phyloP scores from a whole-genome alignment of 1,139 yeast species.

The Taphrina flavorubra region DNA sequence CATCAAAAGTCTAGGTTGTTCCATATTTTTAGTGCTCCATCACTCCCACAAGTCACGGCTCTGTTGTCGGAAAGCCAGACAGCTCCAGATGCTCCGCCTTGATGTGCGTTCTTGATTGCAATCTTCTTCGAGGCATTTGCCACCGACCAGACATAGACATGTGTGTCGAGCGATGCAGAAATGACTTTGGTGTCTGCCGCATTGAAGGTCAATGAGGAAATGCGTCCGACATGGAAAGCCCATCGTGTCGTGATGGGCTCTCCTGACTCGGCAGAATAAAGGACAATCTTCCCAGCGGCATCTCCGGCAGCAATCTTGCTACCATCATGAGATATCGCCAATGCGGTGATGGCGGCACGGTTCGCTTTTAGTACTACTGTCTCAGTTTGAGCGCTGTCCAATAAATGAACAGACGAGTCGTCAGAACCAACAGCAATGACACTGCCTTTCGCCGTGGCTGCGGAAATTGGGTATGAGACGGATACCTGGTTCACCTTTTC shows the following conservation, averaged over 20 bases:
- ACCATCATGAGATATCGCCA: slow-evolving; percentile 75
- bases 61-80: slow-evolving; percentile 64
- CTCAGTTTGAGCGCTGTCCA: slow-evolving; percentile 28
- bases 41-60: slow-evolving; percentile 76
- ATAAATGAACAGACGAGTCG: slow-evolving; percentile 36
- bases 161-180: slow-evolving; percentile 84
- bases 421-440: slow-evolving; percentile 42
- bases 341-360: slow-evolving; percentile 62
- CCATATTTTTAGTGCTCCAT: slow-evolving; percentile 84
- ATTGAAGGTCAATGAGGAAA: slow-evolving; percentile 80
- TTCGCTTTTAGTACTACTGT: slow-evolving; percentile 15
- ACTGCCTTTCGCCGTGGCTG: slow-evolving; percentile 52
- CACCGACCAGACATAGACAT: slow-evolving; percentile 78
- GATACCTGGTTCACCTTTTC: slow-evolving; percentile 45
- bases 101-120: slow-evolving; percentile 80
- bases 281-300: slow-evolving; percentile 73
- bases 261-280: slow-evolving; percentile 64
- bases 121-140: slow-evolving; percentile 76
- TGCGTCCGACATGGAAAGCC: slow-evolving; percentile 90
- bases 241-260: slow-evolving; percentile 81
- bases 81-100: slow-evolving; percentile 79
- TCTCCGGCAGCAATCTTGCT: slow-evolving; percentile 83
- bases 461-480: slow-evolving; percentile 47
- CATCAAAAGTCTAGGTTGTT: slow-evolving; percentile 45
- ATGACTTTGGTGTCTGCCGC: slow-evolving; percentile 72